Conservation (phyloP, 2,329 filamentous ascomycete species). For the Didymella glomerata region DNA sequence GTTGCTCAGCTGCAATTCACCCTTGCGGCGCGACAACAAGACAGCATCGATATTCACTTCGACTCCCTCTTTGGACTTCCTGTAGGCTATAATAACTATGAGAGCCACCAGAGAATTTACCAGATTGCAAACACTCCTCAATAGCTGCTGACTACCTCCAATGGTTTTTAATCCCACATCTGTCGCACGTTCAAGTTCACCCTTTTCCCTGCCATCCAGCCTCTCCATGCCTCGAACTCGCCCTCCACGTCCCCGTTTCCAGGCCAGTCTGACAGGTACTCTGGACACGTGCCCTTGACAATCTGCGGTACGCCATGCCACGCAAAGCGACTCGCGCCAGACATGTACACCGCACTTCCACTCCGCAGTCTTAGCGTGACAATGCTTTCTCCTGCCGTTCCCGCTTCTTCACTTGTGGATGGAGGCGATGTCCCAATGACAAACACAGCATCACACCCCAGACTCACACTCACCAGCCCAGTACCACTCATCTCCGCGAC, state of each 20-base stretch:
- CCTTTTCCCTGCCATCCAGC: slow-evolving; percentile 88
- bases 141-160: not conserved
- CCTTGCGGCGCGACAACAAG: too few relatives aligned
- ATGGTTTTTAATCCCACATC: slow-evolving; percentile 66
- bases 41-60: too few relatives aligned
- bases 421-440: slow-evolving; percentile 81
- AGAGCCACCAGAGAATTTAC: too few relatives aligned
- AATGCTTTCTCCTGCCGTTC: slow-evolving; percentile 21
- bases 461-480: slow-evolving; percentile 82
- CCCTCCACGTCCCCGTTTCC: slow-evolving; percentile 52
- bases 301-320: slow-evolving; percentile 97
- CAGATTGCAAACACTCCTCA: too few relatives aligned
- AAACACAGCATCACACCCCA: slow-evolving; percentile 91
- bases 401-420: slow-evolving; percentile 31
- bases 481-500: slow-evolving; percentile 84
- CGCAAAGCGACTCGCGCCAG: slow-evolving; percentile 78
- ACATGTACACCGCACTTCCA: slow-evolving; percentile 93
- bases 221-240: slow-evolving; percentile 73
- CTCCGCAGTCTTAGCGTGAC: slow-evolving; percentile 66
- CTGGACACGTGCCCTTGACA: slow-evolving; percentile 78
- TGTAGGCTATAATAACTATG: too few relatives aligned
- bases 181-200: slow-evolving; percentile 94
- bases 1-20: not conserved
- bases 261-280: slow-evolving; percentile 79
- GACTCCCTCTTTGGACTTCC: too few relatives aligned